phyloP scores from a whole-genome alignment of 2,329 filamentous ascomycete genomes.

The Colletotrichum simmondsii region DNA sequence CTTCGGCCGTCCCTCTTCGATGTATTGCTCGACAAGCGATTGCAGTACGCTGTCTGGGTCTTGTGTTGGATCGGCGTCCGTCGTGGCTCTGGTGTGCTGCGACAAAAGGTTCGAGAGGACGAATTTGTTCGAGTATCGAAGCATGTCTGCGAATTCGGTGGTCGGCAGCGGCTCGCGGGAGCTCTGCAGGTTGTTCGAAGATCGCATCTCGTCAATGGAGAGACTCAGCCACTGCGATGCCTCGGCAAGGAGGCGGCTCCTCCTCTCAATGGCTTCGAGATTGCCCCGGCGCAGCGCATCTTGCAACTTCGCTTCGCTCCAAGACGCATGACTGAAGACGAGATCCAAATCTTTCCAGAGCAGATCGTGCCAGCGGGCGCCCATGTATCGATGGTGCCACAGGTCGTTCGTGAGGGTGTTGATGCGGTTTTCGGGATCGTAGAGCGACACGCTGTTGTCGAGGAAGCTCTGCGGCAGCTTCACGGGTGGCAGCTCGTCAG shows the following conservation, averaged over 20 bases:
- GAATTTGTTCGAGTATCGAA: conserved; percentile 31
- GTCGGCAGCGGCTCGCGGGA: conserved; percentile 27
- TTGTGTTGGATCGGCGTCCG: neutral
- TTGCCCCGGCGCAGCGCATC: conserved; percentile 26
- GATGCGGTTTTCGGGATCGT: conserved; percentile 42
- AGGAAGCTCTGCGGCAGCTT: conserved; percentile 69
- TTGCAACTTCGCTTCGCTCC: conserved; percentile 21
- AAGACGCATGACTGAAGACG: conserved; percentile 33
- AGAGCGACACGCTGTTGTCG: conserved; percentile 58
- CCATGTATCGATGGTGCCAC: conserved; percentile 34
- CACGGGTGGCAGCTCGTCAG: conserved; percentile 59
- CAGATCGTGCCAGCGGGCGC: conserved; percentile 34
- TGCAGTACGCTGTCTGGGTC: conserved; percentile 7
- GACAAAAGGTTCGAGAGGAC: conserved; percentile 28
- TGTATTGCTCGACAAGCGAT: conserved; percentile 30
- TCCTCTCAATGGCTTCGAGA: conserved; percentile 24
- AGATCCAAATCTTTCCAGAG: conserved; percentile 34
- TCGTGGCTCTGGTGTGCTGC: conserved; percentile 24
- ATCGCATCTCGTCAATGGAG: conserved; percentile 33
- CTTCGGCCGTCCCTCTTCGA: conserved; percentile 26
- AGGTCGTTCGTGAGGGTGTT: conserved; percentile 36
- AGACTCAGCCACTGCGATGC: conserved; percentile 30
- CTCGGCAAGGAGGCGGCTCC: conserved; percentile 30
- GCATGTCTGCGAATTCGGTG: conserved; percentile 32
- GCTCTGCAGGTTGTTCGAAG: conserved; percentile 13